phyloP scores from a whole-genome alignment of 108 stramenopile species.

The Nitzschia palea region DNA sequence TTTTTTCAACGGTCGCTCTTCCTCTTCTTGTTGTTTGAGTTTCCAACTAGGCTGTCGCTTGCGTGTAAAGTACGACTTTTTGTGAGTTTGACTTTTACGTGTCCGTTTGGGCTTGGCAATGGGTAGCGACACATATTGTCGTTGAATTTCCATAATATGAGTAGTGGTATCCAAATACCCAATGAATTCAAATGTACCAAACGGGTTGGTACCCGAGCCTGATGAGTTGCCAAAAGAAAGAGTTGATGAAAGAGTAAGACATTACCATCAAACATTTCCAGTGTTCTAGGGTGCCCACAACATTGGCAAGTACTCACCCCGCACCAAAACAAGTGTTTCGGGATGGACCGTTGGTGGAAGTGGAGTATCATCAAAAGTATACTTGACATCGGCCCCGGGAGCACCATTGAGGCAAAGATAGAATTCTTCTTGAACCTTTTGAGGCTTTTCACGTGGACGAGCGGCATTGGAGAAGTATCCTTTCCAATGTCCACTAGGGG shows the following conservation, averaged over 20 bases:
- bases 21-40: slow-evolving; percentile 21
- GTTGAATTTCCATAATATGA: slow-evolving; percentile 57
- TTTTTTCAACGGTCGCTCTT: background rate
- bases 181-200: slow-evolving; percentile 82
- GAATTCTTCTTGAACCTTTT: slow-evolving; percentile 56
- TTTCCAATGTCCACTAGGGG: slow-evolving; percentile 65
- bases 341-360: slow-evolving; percentile 17
- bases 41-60: slow-evolving; percentile 41
- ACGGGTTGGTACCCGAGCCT: slow-evolving; percentile 76
- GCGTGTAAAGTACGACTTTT: slow-evolving; percentile 9
- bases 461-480: slow-evolving; percentile 76
- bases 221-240: background rate
- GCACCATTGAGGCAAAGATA: slow-evolving; percentile 78
- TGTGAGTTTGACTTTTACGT: background rate
- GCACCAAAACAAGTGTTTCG: slow-evolving; percentile 1
- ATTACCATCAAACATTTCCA: slow-evolving; percentile 51
- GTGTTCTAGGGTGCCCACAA: background rate
- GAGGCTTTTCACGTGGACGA: background rate
- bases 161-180: slow-evolving; percentile 59
- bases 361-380: slow-evolving; percentile 6
- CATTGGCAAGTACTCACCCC: slow-evolving; percentile 1
- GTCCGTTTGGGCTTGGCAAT: background rate
- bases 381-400: slow-evolving; percentile 41
- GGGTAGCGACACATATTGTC: slow-evolving; percentile 57
- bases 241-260: background rate